phyloP scores from a whole-genome alignment of 495 filamentous ascomycete species.

The Articulospora tetracladia region DNA sequence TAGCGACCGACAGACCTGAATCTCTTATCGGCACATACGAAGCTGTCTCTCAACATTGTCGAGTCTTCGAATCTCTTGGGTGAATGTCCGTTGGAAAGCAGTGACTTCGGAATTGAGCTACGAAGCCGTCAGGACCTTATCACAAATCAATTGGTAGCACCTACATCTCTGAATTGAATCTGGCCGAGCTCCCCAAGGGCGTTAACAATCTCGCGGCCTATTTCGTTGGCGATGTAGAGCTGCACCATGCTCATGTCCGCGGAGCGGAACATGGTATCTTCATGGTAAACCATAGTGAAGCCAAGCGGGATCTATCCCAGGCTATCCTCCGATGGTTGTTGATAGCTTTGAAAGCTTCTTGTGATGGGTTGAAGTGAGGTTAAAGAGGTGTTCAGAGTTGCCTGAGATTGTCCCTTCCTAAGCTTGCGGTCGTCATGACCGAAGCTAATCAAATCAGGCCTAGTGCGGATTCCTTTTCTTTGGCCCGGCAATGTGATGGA shows the following conservation, averaged over 20 bases:
- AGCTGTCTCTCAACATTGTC: constrained; percentile 98
- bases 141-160: constrained; percentile 29
- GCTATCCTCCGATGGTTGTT: constrained; percentile 12
- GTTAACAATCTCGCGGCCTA: constrained; percentile 94
- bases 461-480: background rate
- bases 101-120: constrained; percentile 89
- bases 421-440: background rate
- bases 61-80: constrained; percentile 91
- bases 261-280: constrained; percentile 98
- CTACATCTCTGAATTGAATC: constrained; percentile 95
- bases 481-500: no score
- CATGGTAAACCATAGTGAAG: constrained; percentile 45
- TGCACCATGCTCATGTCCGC: constrained; percentile 99
- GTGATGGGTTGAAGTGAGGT: background rate
- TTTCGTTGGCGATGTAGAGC: constrained; percentile 98
- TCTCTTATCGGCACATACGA: constrained; percentile 51
- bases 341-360: constrained; percentile 10
- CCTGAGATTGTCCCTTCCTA: no score
- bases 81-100: constrained; percentile 96
- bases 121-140: constrained; percentile 24
- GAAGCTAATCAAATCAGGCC: background rate
- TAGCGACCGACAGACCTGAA: background rate
- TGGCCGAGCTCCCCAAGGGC: constrained; percentile 92
- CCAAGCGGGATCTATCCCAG: constrained; percentile 5
- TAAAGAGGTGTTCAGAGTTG: background rate